Conservation (phyloP, 768 basidiomycete species). For the Hebeloma cylindrosporum region DNA sequence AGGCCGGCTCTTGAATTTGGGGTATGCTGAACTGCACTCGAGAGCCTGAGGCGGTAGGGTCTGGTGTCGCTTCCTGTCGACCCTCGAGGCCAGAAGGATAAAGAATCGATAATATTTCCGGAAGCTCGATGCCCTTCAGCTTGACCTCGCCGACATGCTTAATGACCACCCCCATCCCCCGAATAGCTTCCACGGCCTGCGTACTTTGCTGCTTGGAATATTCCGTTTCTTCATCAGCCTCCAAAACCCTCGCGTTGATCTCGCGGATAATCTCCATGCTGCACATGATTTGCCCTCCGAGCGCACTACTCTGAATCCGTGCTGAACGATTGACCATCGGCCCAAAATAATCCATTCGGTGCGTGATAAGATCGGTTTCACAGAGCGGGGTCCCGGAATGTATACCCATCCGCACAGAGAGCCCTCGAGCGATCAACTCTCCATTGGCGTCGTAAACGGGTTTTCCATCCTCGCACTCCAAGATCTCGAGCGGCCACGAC, state of each 20-base stretch:
- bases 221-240: slow-evolving; percentile 57
- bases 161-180: slow-evolving; percentile 66
- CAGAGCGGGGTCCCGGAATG: slow-evolving; percentile 90
- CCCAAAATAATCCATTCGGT: slow-evolving; percentile 98
- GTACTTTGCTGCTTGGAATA: slow-evolving; percentile 56
- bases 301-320: slow-evolving; percentile 77
- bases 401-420: slow-evolving; percentile 98
- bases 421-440: slow-evolving; percentile 74
- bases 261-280: slow-evolving; percentile 86
- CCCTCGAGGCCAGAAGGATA: slow-evolving; percentile 76
- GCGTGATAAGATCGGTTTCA: slow-evolving; percentile 86
- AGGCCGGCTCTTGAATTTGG: slow-evolving; percentile 68
- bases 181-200: slow-evolving; percentile 73
- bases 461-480: slow-evolving; percentile 90
- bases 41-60: slow-evolving; percentile 40
- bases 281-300: slow-evolving; percentile 93
- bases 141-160: slow-evolving; percentile 85
- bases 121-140: slow-evolving; percentile 92
- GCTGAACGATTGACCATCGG: slow-evolving; percentile 94
- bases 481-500: slow-evolving; percentile 89
- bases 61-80: slow-evolving; percentile 47
- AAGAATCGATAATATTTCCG: slow-evolving; percentile 79
- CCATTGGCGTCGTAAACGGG: slow-evolving; percentile 68
- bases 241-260: slow-evolving; percentile 62
- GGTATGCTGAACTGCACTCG: slow-evolving; percentile 65